phyloP scores from a whole-genome alignment of 345 rosid species.

The Euphorbia peplus region DNA sequence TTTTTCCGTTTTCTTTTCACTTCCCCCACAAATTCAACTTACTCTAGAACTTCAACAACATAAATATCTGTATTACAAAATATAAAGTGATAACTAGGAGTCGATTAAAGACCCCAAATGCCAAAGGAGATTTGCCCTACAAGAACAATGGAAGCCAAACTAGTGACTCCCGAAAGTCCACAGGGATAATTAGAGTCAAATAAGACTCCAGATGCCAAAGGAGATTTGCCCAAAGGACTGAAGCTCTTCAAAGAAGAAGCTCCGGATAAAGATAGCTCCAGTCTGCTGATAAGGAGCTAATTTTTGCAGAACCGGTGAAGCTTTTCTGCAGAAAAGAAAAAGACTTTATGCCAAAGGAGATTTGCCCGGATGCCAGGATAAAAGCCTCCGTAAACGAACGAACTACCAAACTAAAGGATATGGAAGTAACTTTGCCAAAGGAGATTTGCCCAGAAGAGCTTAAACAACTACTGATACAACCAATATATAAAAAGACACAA shows the following conservation, averaged over 20 bases:
- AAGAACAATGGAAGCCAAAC: conserved; percentile 23
- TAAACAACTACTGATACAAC: conserved; percentile 16
- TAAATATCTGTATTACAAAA: not conserved
- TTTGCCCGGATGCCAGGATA: conserved; percentile 7
- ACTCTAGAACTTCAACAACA: conserved; percentile 2
- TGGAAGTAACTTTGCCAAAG: conserved; percentile 40
- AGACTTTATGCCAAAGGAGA: conserved; percentile 23
- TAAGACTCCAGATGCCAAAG: conserved; percentile 52
- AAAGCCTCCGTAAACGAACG: conserved; percentile 22
- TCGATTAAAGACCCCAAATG: conserved; percentile 34
- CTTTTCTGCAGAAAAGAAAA: not conserved
- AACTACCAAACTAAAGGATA: conserved; percentile 18
- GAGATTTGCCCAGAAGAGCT: conserved; percentile 49
- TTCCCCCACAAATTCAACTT: not conserved
- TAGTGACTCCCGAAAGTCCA: conserved; percentile 27
- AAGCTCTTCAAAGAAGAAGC: conserved; percentile 27
- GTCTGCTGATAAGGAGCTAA: conserved; percentile 15
- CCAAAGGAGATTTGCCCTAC: conserved; percentile 54
- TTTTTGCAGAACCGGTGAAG: conserved; percentile 17
- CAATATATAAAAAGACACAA: conserved; percentile 10
- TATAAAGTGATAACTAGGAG: conserved; percentile 23
- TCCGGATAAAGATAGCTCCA: conserved; percentile 23
- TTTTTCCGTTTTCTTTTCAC: not conserved
- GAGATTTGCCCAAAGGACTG: conserved; percentile 63
- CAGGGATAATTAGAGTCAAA: conserved; percentile 39